Conservation (phyloP, 441 rosid species). For the Populus tomentosa region DNA sequence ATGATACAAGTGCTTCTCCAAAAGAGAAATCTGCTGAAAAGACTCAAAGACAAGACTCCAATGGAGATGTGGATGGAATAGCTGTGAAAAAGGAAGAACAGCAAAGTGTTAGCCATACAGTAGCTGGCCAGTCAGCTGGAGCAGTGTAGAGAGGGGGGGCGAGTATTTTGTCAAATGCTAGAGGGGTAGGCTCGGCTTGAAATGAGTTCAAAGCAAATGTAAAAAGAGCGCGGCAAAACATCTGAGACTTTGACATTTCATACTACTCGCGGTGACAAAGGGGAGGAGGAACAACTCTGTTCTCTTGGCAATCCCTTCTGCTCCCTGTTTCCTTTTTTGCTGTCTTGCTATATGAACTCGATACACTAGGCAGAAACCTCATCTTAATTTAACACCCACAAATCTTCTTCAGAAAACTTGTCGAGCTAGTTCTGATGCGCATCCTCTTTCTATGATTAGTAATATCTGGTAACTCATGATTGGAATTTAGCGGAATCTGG, state of each 20-base stretch:
- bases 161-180: background rate
- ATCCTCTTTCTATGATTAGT: background rate
- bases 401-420: slow-evolving; percentile 1
- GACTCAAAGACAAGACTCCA: slow-evolving; percentile 31
- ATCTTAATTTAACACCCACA: background rate
- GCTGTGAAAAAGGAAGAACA: slow-evolving; percentile 29
- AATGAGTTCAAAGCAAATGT: slow-evolving; percentile 50
- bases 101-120: slow-evolving; percentile 19
- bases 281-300: slow-evolving; percentile 27
- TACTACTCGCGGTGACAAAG: slow-evolving; percentile 15
- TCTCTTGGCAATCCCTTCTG: slow-evolving; percentile 22
- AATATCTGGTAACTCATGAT: background rate
- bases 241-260: slow-evolving; percentile 21
- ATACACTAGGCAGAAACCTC: slow-evolving; percentile 16
- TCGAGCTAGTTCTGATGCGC: background rate
- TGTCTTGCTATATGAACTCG: slow-evolving; percentile 13
- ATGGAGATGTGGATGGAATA: slow-evolving; percentile 34
- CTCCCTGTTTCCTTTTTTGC: slow-evolving; percentile 18
- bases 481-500: background rate
- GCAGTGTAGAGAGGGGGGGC: slow-evolving; percentile 22
- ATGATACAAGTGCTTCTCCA: slow-evolving; percentile 16
- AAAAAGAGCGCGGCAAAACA: slow-evolving; percentile 36
- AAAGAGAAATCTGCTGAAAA: slow-evolving; percentile 27
- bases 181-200: slow-evolving; percentile 30
- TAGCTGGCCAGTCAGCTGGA: slow-evolving; percentile 26